Evolutionary conservation across 345 rosid species (phyloP).

Genomic region (Syzygium oleosum): DNA sequence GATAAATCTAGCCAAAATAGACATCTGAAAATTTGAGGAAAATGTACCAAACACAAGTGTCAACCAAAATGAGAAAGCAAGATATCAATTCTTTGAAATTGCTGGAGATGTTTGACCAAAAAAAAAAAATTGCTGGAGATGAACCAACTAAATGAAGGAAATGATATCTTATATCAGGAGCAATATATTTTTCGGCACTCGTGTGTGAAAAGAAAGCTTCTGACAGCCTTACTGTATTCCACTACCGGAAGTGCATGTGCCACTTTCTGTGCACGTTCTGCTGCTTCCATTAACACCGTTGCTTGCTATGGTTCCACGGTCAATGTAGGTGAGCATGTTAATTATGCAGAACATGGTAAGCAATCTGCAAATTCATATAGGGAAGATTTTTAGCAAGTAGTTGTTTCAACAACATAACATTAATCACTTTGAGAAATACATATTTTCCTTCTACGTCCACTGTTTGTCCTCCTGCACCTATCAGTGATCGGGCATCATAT

Average conservation of each 20-base stretch:
- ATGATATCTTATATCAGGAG: neutral
- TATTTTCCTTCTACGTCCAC: neutral
- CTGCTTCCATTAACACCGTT: constrained; percentile 91
- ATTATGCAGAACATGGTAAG: constrained; percentile 71
- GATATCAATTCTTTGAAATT: neutral
- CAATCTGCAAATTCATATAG: constrained; percentile 46
- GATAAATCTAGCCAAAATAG: neutral
- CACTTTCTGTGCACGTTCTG: constrained; percentile 47
- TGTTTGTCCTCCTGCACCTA: neutral
- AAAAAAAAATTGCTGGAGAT: neutral
- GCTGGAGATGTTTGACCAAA: neutral
- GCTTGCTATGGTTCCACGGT: constrained; percentile 95
- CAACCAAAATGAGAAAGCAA: neutral
- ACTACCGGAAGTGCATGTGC: constrained; percentile 66
- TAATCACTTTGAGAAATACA: neutral
- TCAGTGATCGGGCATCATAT: neutral
- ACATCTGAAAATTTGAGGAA: neutral
- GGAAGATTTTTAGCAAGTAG: neutral
- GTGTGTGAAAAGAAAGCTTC: neutral
- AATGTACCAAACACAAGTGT: neutral
- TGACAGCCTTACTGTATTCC: constrained; percentile 83
- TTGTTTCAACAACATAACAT: neutral
- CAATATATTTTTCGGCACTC: neutral
- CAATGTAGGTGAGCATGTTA: constrained; percentile 77
- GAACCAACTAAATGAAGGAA: neutral